These are phyloP conservation scores for Carex arenaria DNA, from an alignment of 202 grass and related monocot species.

Conservation along the genomic window DNA sequence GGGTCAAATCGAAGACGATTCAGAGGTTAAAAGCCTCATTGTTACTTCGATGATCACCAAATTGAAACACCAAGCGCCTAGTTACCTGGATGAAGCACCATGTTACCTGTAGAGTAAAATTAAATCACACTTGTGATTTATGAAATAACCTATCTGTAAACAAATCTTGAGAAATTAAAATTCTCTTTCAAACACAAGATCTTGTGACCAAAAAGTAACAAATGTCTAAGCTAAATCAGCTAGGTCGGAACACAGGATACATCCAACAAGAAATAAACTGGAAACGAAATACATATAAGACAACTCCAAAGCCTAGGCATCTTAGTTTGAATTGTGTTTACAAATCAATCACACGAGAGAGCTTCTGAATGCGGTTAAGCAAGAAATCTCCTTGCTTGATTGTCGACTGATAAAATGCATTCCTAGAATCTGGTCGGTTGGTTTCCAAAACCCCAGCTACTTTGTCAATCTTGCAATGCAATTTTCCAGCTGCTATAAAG, in stretches of 20 bases:
- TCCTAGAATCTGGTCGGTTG: slow-evolving; percentile 82
- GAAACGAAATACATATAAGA: not conserved
- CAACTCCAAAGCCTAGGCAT: not conserved
- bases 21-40: too few relatives aligned
- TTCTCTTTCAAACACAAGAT: not conserved
- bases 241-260: not conserved
- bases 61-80: too few relatives aligned
- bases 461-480: slow-evolving; percentile 99
- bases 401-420: slow-evolving; percentile 93
- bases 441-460: slow-evolving; percentile 93
- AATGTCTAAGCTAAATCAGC: not conserved
- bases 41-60: too few relatives aligned
- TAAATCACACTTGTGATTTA: too few relatives aligned
- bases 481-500: slow-evolving; percentile 92
- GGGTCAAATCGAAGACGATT: too few relatives aligned
- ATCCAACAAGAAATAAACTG: not conserved
- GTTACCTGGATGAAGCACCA: too few relatives aligned
- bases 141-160: not conserved
- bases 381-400: slow-evolving; percentile 99
- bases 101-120: too few relatives aligned
- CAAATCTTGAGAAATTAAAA: not conserved
- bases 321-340: slow-evolving; percentile 25
- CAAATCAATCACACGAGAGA: slow-evolving; percentile 90
- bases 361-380: slow-evolving; percentile 95
- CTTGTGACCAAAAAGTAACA: not conserved